Base-by-base conservation (phyloP, 768 basidiomycete genomes). In the Gymnopilus junonius region DNA sequence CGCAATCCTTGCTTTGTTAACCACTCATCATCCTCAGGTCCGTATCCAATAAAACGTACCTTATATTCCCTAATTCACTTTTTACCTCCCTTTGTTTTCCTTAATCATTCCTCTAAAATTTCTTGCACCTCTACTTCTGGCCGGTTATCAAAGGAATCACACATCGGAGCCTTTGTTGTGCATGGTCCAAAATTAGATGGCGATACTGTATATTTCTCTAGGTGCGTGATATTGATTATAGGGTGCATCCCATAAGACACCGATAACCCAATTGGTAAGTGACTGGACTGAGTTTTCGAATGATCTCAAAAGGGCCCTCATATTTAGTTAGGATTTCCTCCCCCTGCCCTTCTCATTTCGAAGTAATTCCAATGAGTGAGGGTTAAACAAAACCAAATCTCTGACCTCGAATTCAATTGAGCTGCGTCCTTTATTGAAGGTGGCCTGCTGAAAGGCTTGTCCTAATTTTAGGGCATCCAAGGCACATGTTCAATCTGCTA, bases 291-390 rank as follows among this genome's bases (percentile, higher is more conserved):
- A 77, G 15, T 57, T 76, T 76, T 42, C 65, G 29, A 0, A 63
- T 12, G 0, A 78, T 69, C 53, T 75, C 70, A 51, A 75, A 78
- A 0, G 76, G 77, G 0, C 77, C 74, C 17, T 76, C 71, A 45
- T 75, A 76, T 40, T 62, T 66, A 27, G 64, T 64, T 29, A 73
- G 35, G 3, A 77, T 51, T 78, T 77, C 8, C 59, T 12, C 8
- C 77, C 77, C 53, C 64, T 27, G 6, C 77, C 77, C 48, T 65
- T 67, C 25, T 66, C 63, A 8, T 53, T 56, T n/a, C 58, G 35
- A 0, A 73, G 67, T 25, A 67, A 39, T 8, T 66, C 58, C 3
- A 76, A 56, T 1, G 64, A 46, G 40, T 75, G 69, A 2, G 66
- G 67, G 58, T 76, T 76, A 1, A 76, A 42, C 1, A 68, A 34